These are phyloP conservation scores for Stentor roeselii DNA, from an alignment of 73 alveolate species.

Conservation along the genomic window DNA sequence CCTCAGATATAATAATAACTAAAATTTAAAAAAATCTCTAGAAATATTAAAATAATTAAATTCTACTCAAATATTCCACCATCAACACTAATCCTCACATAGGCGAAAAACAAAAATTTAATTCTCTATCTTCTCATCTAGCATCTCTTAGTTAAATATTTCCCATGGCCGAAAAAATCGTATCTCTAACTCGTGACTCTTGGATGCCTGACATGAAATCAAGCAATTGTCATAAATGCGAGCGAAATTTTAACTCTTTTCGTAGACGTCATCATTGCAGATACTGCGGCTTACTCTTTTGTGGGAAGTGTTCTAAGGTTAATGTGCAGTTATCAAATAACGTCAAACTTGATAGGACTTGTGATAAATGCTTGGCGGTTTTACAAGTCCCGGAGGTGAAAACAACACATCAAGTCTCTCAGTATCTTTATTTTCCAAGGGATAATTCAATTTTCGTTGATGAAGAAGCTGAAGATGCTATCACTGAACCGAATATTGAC, in stretches of 20 bases:
- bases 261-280: slow-evolving; percentile 86
- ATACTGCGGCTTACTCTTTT: slow-evolving; percentile 81
- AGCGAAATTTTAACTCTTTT: slow-evolving; percentile 69
- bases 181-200: neutral
- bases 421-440: neutral
- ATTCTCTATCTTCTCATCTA: too few species aligned
- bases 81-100: too few species aligned
- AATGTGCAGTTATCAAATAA: neutral
- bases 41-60: too few species aligned
- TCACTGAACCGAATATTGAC: neutral
- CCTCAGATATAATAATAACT: too few species aligned
- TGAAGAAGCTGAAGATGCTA: neutral
- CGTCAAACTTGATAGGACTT: neutral
- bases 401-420: neutral
- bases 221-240: slow-evolving; percentile 75
- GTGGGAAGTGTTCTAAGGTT: slow-evolving; percentile 64
- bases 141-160: neutral
- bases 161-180: neutral
- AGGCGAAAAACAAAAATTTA: too few species aligned
- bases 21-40: too few species aligned
- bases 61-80: too few species aligned
- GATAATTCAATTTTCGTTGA: neutral
- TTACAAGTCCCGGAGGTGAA: neutral
- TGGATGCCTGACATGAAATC: slow-evolving; percentile 83
- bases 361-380: slow-evolving; percentile 12